Evolutionary conservation across 495 filamentous ascomycete species (phyloP), one percentile per base, ranked within the genome.

Genomic region (Penicillium malachiteum): DNA sequence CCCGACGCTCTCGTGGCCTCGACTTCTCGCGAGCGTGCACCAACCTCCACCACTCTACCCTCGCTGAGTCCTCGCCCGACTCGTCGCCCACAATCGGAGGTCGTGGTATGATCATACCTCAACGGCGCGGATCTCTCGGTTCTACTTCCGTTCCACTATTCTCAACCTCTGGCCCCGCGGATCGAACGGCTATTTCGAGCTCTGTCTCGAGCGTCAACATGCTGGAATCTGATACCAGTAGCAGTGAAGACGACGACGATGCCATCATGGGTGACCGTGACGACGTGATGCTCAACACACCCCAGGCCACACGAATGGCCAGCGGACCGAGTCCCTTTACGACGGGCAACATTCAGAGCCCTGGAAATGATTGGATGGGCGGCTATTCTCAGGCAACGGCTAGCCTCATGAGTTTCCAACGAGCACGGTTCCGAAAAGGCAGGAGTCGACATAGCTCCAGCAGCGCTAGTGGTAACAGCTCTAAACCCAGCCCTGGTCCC

Each of bases 21-120:
- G 92, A 97, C 66, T 96, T 94, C 71, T 90, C 92, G n/a, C 82
- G 92, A 59, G 91, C 91, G 42, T 93, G 92, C 54, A 97, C 94
- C 5, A 96, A 91, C 59, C 81, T 98, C 10, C 94, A 98, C 74
- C 95, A 97, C 71, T 97, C 94, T 18, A 97, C 88, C 3, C 79
- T 97, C 7, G 92, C 92, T 51, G 87, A 92, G 60, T 87, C 89
- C 0, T 94, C 90, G n/a, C 94, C 95, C 11, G 92, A 96, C 66
- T 95, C 92, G 4, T 96, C 92, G 0, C 95, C 95, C 0, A 92
- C 84, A n/a, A 86, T 95, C 40, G 80, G 80, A 40, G 88, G 88
- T 31, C 82, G 89, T 21, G 87, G 86, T 7, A 86, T 96, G 79
- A 86, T 82, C 57, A 93, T 96, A 38, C 91, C 91, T 3, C 71